Conservation (phyloP, 495 filamentous ascomycete species). For the Penicillium crystallinum region DNA sequence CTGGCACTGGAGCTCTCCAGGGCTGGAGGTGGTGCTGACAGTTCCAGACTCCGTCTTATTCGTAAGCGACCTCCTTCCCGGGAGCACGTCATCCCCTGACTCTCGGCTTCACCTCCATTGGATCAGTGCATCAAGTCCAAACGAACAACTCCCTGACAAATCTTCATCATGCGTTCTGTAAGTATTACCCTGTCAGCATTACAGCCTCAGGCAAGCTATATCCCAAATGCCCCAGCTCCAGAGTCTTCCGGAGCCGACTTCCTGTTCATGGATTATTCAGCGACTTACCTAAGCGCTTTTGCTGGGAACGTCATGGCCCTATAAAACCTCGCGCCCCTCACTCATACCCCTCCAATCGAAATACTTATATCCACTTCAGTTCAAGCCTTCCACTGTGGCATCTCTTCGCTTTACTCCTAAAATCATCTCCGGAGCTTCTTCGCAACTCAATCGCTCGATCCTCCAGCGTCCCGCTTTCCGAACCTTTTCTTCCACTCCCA, state of each 20-base stretch:
- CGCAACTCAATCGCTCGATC: conserved; percentile 25
- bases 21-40: too few relatives aligned
- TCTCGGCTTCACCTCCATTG: conserved; percentile 7
- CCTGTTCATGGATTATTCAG: conserved; percentile 15
- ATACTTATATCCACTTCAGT: conserved; percentile 13
- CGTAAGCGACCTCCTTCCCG: conserved; percentile 12
- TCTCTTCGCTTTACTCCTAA: conserved; percentile 8
- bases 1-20: too few relatives aligned
- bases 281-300: conserved; percentile 22
- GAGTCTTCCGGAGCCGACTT: neutral
- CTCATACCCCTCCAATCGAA: conserved; percentile 20
- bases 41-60: conserved; percentile 12
- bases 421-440: conserved; percentile 17
- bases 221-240: neutral
- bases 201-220: neutral
- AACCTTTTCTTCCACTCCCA: conserved; percentile 30
- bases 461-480: conserved; percentile 11
- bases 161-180: conserved; percentile 15
- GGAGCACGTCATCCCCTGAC: conserved; percentile 20
- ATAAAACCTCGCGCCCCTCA: conserved; percentile 29
- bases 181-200: conserved; percentile 2
- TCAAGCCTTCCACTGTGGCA: conserved; percentile 16
- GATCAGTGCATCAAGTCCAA: neutral
- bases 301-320: conserved; percentile 23
- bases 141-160: neutral